Evolutionary conservation across 1,284 basidiomycete species (phyloP).

Genomic region (Sanghuangporus weigelae): DNA sequence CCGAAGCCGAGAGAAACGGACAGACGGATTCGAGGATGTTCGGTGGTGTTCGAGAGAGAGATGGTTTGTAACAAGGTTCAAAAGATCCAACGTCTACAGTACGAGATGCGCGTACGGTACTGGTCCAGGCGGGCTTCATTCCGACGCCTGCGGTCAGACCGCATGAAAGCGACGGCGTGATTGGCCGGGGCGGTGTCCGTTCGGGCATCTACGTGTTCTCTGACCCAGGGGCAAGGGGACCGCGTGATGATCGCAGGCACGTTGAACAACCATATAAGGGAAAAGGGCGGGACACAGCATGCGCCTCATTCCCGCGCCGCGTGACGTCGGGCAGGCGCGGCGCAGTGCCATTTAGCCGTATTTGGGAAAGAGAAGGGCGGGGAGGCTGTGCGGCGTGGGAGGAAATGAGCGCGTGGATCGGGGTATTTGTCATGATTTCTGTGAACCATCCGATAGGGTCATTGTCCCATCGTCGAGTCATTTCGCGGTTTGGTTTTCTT

Average conservation of each 20-base stretch:
- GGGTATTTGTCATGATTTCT: conserved; percentile 8
- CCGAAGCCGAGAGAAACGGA: neutral
- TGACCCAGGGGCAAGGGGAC: neutral
- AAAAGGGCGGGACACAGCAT: conserved; percentile 10
- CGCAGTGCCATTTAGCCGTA: neutral
- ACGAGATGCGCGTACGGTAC: neutral
- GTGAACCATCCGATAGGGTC: neutral
- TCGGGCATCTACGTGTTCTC: neutral
- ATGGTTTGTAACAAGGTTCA: neutral
- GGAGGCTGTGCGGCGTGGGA: conserved; percentile 8
- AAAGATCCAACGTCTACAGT: neutral
- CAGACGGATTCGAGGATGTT: neutral
- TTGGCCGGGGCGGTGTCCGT: neutral
- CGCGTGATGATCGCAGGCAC: conserved; percentile 1
- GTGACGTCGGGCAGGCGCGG: neutral
- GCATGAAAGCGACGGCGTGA: neutral
- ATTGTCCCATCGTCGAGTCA: conserved; percentile 3
- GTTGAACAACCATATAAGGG: neutral
- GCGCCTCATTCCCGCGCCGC: conserved; percentile 7
- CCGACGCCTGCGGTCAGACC: neutral
- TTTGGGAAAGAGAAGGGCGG: neutral
- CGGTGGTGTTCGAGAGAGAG: neutral
- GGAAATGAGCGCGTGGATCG: neutral
- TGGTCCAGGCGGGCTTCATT: neutral
- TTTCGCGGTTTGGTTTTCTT: neutral